Conservation (phyloP, 2,329 filamentous ascomycete genomes). For the Diaporthe nobilis region DNA sequence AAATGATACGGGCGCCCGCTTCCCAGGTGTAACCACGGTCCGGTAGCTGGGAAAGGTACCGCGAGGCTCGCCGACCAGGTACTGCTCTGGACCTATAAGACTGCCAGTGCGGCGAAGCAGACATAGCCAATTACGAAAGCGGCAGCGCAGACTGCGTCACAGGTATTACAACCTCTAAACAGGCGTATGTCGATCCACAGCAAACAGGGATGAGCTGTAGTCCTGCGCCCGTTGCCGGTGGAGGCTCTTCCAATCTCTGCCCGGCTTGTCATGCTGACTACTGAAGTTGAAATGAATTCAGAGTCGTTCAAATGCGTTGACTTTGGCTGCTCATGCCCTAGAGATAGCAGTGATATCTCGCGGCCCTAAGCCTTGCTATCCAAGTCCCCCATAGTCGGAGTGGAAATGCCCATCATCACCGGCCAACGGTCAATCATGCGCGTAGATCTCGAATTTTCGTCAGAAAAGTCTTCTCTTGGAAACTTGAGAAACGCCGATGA, state of each 20-base stretch:
- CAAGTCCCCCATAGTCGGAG: no score
- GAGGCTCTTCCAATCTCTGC: neutral
- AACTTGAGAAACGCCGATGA: no score
- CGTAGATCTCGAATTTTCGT: no score
- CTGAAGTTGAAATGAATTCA: neutral
- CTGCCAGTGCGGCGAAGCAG: neutral
- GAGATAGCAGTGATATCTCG: no score
- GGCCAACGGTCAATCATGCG: no score
- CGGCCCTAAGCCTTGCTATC: no score
- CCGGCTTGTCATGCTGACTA: neutral
- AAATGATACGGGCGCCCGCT: neutral
- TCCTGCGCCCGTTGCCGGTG: no score
- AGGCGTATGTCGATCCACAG: no score
- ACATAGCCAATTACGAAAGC: neutral
- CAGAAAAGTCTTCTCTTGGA: no score
- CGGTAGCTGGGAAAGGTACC: neutral
- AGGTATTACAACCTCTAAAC: no score
- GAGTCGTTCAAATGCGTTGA: constrained; percentile 44
- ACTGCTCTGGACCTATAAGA: neutral
- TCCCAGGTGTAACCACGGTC: neutral
- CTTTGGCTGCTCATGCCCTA: constrained; percentile 62
- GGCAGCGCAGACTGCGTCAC: neutral
- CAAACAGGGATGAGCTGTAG: no score
- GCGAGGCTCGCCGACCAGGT: neutral
- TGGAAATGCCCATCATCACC: no score